Conservation (phyloP, 129 eudicot species). For the Apium graveolens region DNA sequence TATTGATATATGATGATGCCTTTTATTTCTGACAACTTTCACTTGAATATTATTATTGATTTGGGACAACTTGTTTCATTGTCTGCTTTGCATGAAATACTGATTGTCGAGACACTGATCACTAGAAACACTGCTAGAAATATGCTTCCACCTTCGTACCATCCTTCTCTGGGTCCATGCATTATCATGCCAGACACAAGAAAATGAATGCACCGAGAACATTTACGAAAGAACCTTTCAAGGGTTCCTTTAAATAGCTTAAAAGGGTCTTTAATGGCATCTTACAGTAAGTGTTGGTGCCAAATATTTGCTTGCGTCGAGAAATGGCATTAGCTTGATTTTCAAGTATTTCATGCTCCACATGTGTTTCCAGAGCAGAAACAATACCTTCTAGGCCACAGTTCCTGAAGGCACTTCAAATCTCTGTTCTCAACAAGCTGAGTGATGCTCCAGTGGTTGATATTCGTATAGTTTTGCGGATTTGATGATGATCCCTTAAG, state of each 20-base stretch:
- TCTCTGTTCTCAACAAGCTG: conserved; percentile 27
- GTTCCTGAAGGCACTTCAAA: conserved; percentile 5
- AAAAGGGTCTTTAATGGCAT: conserved; percentile 1
- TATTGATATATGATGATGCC: conserved; percentile 26
- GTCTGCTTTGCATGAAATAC: conserved; percentile 35
- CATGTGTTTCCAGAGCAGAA: conserved; percentile 18
- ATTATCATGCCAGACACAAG: conserved; percentile 37
- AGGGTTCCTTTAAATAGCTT: conserved; percentile 23
- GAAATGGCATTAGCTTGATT: conserved; percentile 13
- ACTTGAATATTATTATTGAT: conserved; percentile 22
- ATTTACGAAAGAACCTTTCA: conserved; percentile 27
- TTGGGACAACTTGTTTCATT: conserved; percentile 31
- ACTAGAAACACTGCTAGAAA: conserved; percentile 29
- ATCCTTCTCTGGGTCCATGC: conserved; percentile 35
- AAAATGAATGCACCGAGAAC: conserved; percentile 21
- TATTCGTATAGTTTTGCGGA: no score
- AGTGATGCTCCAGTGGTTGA: conserved; percentile 7
- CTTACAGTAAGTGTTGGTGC: conserved; percentile 21
- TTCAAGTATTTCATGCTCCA: conserved; percentile 16
- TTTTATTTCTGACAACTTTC: conserved; percentile 35
- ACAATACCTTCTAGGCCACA: conserved; percentile 23
- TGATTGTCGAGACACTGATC: conserved; percentile 30
- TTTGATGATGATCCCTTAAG: no score
- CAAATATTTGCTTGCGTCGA: conserved; percentile 16
- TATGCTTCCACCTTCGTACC: conserved; percentile 59